Evolutionary conservation across 2,329 filamentous ascomycete species (phyloP), one percentile per base, ranked within the genome.

Genomic region (Fonsecaea pugnacius): DNA sequence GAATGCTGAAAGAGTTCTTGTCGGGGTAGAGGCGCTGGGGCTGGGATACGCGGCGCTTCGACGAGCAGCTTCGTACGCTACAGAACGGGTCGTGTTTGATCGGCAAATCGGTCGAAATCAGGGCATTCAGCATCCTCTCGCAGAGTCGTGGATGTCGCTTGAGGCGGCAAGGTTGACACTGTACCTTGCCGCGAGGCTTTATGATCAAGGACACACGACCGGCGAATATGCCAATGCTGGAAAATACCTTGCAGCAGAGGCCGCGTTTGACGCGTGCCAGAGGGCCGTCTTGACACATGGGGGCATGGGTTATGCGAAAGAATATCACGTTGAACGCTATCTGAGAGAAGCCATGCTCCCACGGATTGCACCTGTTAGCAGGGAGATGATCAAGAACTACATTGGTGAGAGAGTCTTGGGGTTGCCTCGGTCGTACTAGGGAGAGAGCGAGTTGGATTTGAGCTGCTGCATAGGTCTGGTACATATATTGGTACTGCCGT

Each of bases 291-390:
- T 87, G 67, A 79, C 80, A 1, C 84, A 85, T 72, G 85, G 85
- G 27, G 85, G 85, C 0, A 88, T 87, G 85, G 85, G 85, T 0
- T 88, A 87, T 75, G 85, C 85, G 7, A 81, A 84, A 64, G 85
- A 87, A 70, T 87, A 86, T 69, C 82, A 88, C 72, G 85, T 87
- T 0, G 85, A 87, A 73, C 75, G 85, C 53, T 88, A 85, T 73
- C 70, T 87, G 59, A 77, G 85, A 40, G 85, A 87, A 72, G 83
- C 82, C 60, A 80, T 87, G 63, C 84, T 87, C 10, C 85, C 85
- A 1, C 73, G 85, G 18, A 85, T 87, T 66, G 85, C 85, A 2
- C 85, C 85, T 0, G 83, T 87, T 4, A 85, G 83, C 68, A 74
- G 83, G 60, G 83, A 80, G 67, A 79, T 80, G 78, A 79, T 80